phyloP scores from a whole-genome alignment of 2,329 filamentous ascomycete genomes.

The Neonectria coccinea region DNA sequence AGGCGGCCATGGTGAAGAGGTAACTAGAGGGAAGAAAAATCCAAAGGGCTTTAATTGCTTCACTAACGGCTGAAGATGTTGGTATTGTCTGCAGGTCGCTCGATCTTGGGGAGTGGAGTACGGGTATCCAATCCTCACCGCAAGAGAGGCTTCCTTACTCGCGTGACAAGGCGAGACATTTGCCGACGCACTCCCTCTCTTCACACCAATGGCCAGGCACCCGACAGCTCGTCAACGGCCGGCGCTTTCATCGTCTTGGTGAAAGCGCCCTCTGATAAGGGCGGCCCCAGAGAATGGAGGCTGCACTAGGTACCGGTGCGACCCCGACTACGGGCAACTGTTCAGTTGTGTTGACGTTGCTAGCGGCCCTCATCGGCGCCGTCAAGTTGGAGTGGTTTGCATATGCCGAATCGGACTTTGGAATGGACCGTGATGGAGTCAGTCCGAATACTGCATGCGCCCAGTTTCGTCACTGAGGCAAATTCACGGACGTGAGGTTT shows the following conservation, averaged over 20 bases:
- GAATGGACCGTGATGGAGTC: background rate
- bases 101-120: constrained; percentile 19
- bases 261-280: constrained; percentile 16
- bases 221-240: constrained; percentile 1
- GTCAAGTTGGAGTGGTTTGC: background rate
- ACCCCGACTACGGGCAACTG: background rate
- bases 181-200: constrained; percentile 6
- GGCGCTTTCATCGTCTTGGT: constrained; percentile 10
- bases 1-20: background rate
- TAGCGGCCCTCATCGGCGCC: background rate
- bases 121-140: constrained; percentile 25
- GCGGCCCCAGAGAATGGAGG: constrained; percentile 4
- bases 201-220: constrained; percentile 3
- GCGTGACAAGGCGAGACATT: constrained; percentile 28
- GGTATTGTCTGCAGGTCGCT: constrained; percentile 24
- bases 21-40: background rate
- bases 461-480: constrained; percentile 4
- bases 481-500: background rate
- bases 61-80: constrained; percentile 10
- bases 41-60: constrained; percentile 4
- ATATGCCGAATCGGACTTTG: background rate
- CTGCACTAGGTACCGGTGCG: background rate
- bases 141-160: constrained; percentile 25
- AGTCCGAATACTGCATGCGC: constrained; percentile 10
- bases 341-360: background rate